Evolutionary conservation across 148 eudicot species (phyloP).

Genomic region (Camellia japonica): DNA sequence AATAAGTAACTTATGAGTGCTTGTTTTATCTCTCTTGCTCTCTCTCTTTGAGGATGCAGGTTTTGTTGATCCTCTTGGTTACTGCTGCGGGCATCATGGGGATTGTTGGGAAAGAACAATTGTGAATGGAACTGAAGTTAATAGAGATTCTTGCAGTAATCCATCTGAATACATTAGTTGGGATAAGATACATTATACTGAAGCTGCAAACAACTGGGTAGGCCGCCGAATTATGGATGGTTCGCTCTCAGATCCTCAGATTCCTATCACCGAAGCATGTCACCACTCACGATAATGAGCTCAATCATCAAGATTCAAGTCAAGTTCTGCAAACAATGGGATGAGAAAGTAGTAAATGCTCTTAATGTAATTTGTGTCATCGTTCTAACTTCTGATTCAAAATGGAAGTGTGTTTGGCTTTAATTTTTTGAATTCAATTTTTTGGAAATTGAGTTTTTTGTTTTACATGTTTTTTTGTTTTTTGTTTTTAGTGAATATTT

Average conservation of each 20-base stretch:
- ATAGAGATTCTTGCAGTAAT: slow-evolving; percentile 25
- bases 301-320: too few species aligned
- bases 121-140: slow-evolving; percentile 22
- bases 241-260: slow-evolving; percentile 46
- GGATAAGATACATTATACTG: slow-evolving; percentile 52
- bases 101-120: slow-evolving; percentile 15
- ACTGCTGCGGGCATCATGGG: slow-evolving; percentile 31
- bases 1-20: too few species aligned
- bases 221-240: slow-evolving; percentile 36
- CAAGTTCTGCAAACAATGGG: too few species aligned
- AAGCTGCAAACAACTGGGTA: slow-evolving; percentile 61
- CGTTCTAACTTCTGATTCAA: too few species aligned
- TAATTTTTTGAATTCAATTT: too few species aligned
- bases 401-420: too few species aligned
- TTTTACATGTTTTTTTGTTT: too few species aligned
- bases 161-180: slow-evolving; percentile 32
- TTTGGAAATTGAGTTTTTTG: too few species aligned
- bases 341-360: too few species aligned
- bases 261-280: slow-evolving; percentile 39
- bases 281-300: background rate
- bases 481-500: too few species aligned
- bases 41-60: slow-evolving; percentile 11
- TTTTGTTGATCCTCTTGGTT: slow-evolving; percentile 29
- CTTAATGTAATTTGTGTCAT: too few species aligned
- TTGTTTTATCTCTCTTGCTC: too few species aligned